Conservation (phyloP, 2,329 filamentous ascomycete species). For the Harringtonia lauricola region DNA sequence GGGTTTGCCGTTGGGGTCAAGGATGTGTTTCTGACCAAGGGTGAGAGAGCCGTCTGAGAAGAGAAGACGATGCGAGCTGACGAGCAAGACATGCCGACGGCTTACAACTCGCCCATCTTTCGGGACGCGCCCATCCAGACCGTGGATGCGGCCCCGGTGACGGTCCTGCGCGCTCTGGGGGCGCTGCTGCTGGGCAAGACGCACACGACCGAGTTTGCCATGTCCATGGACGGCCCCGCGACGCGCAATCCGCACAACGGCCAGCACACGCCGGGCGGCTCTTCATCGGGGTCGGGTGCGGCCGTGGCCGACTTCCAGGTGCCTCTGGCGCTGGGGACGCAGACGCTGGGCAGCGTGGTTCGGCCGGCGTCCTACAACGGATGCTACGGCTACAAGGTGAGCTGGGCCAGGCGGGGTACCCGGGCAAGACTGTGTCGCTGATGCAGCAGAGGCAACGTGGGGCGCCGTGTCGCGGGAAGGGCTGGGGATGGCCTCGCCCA, state of each 20-base stretch:
- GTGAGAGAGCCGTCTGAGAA: conserved; percentile 14
- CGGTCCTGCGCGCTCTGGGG: conserved; percentile 40
- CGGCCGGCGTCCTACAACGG: conserved; percentile 56
- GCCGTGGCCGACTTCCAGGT: conserved; percentile 55
- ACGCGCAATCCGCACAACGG: conserved; percentile 46
- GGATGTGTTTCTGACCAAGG: conserved; percentile 47
- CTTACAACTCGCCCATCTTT: conserved; percentile 45
- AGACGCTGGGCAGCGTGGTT: conserved; percentile 54
- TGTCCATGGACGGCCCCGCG: conserved; percentile 37
- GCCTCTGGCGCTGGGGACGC: conserved; percentile 50
- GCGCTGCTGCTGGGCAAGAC: conserved; percentile 48
- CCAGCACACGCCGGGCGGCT: conserved; percentile 50
- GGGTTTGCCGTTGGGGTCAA: conserved; percentile 49
- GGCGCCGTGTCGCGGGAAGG: conserved; percentile 51
- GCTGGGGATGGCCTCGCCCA: conserved; percentile 44
- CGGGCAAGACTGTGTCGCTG: too few species aligned
- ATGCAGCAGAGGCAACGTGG: too few species aligned
- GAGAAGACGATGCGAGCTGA: not conserved
- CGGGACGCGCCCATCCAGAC: conserved; percentile 25
- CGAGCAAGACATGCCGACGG: conserved; percentile 41
- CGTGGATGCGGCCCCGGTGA: conserved; percentile 41
- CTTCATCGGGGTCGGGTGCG: conserved; percentile 54
- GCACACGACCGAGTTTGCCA: conserved; percentile 54
- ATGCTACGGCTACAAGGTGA: conserved; percentile 55
- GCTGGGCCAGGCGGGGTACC: too few species aligned